Base-by-base conservation (phyloP, 2,329 filamentous ascomycete species). In the Mycosphaerella sp. region DNA sequence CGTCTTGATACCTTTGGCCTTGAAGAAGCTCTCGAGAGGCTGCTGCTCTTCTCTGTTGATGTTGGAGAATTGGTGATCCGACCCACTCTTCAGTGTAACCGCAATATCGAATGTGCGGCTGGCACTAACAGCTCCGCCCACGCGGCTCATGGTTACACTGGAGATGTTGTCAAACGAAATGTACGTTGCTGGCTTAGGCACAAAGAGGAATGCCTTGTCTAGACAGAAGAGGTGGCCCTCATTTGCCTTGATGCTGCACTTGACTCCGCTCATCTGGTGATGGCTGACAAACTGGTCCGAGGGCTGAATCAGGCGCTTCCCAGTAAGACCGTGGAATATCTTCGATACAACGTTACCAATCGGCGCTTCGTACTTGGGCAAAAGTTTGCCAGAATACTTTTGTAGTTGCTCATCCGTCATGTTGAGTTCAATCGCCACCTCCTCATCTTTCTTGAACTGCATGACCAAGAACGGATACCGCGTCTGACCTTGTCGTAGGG, bases 221-320 rank as follows among this genome's bases (percentile, higher is more conserved):
- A 98, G 75, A 69, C 90, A 96, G 79, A 95, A 98, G 44, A 98
- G 76, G 67, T 95, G 90, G 54, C 94, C 93, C 73, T 98, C 93
- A 70, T 94, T 96, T 48, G 94, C 94, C 74, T 98, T 98, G 81
- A 98, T 96, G n/a, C 90, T 95, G 72, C 93, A 98, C 74, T 98
- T 98, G 72, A 98, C 94, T 52, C 93, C 93, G 61, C 85, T 88
- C 70, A 96, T 90, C 64, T 86, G 83, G 68, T 95, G 89, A 73
- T 97, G 93, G 60, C 87, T 94, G 67, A 85, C 79, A 72, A 98
- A 98, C 70, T 96, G 90, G 71, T 91, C 91, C 42, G 90, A 93
- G 1, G 93, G 93, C 55, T 87, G 87, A 25, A 90, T 89, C 54
- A 98, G 85, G 73, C 94, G 95, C 80, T 96, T 97, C 64, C 89